phyloP scores from a whole-genome alignment of 441 rosid genomes.

The Melastoma candidum region DNA sequence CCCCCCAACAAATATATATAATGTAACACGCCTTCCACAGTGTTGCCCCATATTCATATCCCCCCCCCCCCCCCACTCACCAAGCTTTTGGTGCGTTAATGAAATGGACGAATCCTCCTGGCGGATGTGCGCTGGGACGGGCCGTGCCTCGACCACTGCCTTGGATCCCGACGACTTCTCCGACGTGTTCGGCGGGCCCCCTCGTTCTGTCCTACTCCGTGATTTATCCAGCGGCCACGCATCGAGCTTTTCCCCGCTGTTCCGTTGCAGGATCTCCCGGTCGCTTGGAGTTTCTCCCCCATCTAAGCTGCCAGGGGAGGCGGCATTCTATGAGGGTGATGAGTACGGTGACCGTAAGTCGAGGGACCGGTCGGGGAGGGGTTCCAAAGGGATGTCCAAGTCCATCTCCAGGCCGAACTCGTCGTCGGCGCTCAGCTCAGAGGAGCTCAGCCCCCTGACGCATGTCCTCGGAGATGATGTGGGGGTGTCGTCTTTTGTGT shows the following conservation, averaged over 20 bases:
- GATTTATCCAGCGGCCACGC: conserved; percentile 49
- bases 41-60: no score
- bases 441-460: conserved; percentile 67
- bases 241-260: conserved; percentile 25
- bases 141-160: conserved; percentile 17
- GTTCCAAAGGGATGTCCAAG: conserved; percentile 42
- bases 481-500: conserved; percentile 59
- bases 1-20: no score
- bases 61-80: no score
- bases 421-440: conserved; percentile 66
- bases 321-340: conserved; percentile 57
- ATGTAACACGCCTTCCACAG: no score
- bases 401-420: conserved; percentile 38
- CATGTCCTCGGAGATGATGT: conserved; percentile 46
- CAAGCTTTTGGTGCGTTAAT: no score
- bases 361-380: conserved; percentile 42
- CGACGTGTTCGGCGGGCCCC: conserved; percentile 91
- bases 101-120: no score
- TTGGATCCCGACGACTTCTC: conserved; percentile 50
- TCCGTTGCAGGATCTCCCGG: conserved; percentile 66
- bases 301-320: conserved; percentile 16
- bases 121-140: no score
- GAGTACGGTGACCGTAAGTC: conserved; percentile 24
- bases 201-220: conserved; percentile 45
- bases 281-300: conserved; percentile 22